phyloP scores from a whole-genome alignment of 805 yeast genomes.

The Metschnikowia baotianmanensis region DNA sequence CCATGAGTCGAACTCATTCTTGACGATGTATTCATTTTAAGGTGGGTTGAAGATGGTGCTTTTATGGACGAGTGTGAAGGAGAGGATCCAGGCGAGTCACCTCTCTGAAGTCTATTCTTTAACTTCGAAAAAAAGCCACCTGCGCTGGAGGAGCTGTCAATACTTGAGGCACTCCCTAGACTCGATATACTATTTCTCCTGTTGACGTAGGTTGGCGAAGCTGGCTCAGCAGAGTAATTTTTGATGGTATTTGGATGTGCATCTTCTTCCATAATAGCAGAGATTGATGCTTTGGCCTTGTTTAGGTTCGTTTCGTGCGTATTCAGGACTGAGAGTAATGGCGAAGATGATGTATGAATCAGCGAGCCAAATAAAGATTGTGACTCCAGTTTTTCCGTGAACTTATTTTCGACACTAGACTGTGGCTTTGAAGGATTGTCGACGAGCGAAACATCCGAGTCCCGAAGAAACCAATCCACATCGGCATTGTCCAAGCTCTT shows the following conservation, averaged over 20 bases:
- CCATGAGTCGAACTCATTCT: neutral
- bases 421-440: neutral
- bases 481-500: slow-evolving; percentile 41
- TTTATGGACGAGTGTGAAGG: neutral
- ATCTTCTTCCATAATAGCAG: slow-evolving; percentile 27
- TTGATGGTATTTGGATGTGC: slow-evolving; percentile 5
- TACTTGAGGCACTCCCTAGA: slow-evolving; percentile 17
- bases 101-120: slow-evolving; percentile 30
- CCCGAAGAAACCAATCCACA: slow-evolving; percentile 53
- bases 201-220: slow-evolving; percentile 13
- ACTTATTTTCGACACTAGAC: neutral
- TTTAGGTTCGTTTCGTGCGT: slow-evolving; percentile 28
- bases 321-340: slow-evolving; percentile 24
- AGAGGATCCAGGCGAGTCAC: slow-evolving; percentile 6
- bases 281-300: slow-evolving; percentile 35
- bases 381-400: neutral
- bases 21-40: neutral
- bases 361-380: neutral
- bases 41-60: neutral
- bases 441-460: slow-evolving; percentile 19
- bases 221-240: neutral
- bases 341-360: slow-evolving; percentile 21
- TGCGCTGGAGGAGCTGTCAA: slow-evolving; percentile 13
- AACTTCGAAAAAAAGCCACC: slow-evolving; percentile 36
- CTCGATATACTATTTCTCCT: slow-evolving; percentile 22